A percentile compares a stretch with the other conserved stretches of the same genome.
These are phyloP conservation scores for Polysphondylium violaceum DNA, from an alignment of 78 protist genomes.

Conservation along the genomic window DNA sequence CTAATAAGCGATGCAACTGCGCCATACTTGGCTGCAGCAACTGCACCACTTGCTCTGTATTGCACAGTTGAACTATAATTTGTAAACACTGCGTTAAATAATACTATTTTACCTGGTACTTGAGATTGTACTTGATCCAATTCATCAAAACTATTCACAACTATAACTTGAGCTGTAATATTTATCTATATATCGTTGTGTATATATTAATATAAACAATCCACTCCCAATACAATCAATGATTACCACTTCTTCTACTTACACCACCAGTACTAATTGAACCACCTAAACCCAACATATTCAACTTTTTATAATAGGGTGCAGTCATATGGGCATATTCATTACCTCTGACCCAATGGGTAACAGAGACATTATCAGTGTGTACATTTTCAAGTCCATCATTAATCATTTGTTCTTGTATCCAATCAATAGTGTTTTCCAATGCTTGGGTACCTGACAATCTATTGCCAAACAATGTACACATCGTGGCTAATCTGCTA, in stretches of 20 bases:
- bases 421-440: slow-evolving; percentile 79
- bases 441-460: slow-evolving; percentile 63
- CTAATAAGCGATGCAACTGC: slow-evolving; percentile 85
- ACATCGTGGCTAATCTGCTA: slow-evolving; percentile 21
- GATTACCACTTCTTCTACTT: not conserved
- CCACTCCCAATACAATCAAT: not conserved
- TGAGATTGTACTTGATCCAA: slow-evolving; percentile 4
- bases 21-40: slow-evolving; percentile 81
- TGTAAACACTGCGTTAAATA: slow-evolving; percentile 74
- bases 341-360: slow-evolving; percentile 83
- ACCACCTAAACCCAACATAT: slow-evolving; percentile 85
- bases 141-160: slow-evolving; percentile 77
- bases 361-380: slow-evolving; percentile 52
- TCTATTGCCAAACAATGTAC: slow-evolving; percentile 55
- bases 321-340: slow-evolving; percentile 55
- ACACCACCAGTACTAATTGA: slow-evolving; percentile 42
- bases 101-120: slow-evolving; percentile 83
- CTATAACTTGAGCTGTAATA: slow-evolving; percentile 69
- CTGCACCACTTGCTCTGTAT: slow-evolving; percentile 80
- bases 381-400: slow-evolving; percentile 85
- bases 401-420: slow-evolving; percentile 21
- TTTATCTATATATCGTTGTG: too few species aligned
- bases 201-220: not conserved
- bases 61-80: slow-evolving; percentile 54
- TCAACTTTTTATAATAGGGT: slow-evolving; percentile 45